These are phyloP conservation scores for Aethionema arabicum DNA, from an alignment of 345 rosid genomes.

Conservation along the genomic window DNA sequence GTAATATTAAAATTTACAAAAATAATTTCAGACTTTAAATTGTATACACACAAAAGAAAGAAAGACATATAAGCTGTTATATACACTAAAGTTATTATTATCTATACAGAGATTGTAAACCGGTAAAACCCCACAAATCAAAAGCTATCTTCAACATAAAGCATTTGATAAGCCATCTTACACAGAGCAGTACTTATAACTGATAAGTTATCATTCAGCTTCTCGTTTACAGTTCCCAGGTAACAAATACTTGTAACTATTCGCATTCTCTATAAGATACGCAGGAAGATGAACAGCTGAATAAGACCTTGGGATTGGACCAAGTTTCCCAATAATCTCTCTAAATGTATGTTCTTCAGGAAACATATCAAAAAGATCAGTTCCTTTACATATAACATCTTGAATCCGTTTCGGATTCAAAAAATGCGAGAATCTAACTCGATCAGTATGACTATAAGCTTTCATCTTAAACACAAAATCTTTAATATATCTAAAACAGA, in stretches of 20 bases:
- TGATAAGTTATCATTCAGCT: constrained; percentile 41
- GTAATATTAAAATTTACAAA: background rate
- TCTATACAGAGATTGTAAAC: too few relatives aligned
- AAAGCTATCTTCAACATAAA: too few relatives aligned
- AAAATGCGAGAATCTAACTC: constrained; percentile 80
- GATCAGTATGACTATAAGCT: constrained; percentile 88
- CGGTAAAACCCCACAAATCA: too few relatives aligned
- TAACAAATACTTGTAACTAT: constrained; percentile 63
- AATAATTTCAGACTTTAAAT: too few relatives aligned
- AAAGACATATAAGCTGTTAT: too few relatives aligned
- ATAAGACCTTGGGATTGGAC: constrained; percentile 67
- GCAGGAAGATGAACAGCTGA: constrained; percentile 86
- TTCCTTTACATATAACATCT: constrained; percentile 74
- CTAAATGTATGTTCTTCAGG: constrained; percentile 89
- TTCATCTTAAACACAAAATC: constrained; percentile 91
- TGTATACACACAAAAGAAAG: constrained; percentile 1
- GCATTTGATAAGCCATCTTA: too few relatives aligned
- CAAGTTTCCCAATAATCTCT: constrained; percentile 88
- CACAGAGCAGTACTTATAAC: too few relatives aligned
- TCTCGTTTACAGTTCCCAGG: constrained; percentile 86
- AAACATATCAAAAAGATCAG: constrained; percentile 80
- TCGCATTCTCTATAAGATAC: constrained; percentile 58
- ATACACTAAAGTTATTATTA: too few relatives aligned
- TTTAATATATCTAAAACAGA: constrained; percentile 73
- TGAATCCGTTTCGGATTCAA: constrained; percentile 76